These are phyloP conservation scores for Colletotrichum ledebouriae DNA, from an alignment of 2,329 filamentous ascomycete genomes.

Conservation along the genomic window DNA sequence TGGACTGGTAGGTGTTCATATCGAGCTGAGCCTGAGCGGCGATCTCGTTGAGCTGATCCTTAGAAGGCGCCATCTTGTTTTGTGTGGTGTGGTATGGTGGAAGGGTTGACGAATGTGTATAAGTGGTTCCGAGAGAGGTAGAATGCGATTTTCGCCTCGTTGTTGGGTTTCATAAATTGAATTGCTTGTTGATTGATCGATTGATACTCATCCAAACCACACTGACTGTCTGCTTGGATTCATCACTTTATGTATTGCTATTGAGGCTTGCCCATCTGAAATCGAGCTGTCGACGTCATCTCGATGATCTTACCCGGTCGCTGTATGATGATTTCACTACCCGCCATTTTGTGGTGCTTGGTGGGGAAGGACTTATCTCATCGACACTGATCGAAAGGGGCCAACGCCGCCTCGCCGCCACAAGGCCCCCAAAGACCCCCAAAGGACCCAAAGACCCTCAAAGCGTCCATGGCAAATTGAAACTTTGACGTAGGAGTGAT, in stretches of 20 bases:
- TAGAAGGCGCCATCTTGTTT: constrained; percentile 46
- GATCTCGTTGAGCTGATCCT: constrained; percentile 57
- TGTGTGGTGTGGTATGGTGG: not conserved
- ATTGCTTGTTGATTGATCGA: not conserved
- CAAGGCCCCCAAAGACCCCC: constrained; percentile 2
- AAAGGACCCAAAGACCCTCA: constrained; percentile 15
- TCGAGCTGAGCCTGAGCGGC: constrained; percentile 61
- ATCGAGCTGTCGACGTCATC: constrained; percentile 39
- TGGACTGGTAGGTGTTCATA: constrained; percentile 62
- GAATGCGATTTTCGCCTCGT: not conserved
- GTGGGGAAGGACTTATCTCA: constrained; percentile 35
- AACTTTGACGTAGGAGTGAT: constrained; percentile 39
- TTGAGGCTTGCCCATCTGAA: constrained; percentile 29
- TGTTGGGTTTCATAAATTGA: not conserved
- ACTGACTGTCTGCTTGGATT: not conserved
- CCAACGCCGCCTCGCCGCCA: constrained; percentile 22
- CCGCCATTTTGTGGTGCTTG: constrained; percentile 40
- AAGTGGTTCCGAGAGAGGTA: not conserved
- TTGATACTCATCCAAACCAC: not conserved
- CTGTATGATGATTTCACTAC: constrained; percentile 40
- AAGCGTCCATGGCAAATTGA: constrained; percentile 9
- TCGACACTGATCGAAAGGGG: constrained; percentile 37
- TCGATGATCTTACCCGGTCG: constrained; percentile 29
- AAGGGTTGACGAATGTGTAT: not conserved
- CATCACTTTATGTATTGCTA: constrained; percentile 34